Percentiles rank a stretch among this genome's conserved stretches.
These are phyloP conservation scores for Penicillium glabrum DNA, from an alignment of 2,329 filamentous ascomycete genomes.

Conservation along the genomic window DNA sequence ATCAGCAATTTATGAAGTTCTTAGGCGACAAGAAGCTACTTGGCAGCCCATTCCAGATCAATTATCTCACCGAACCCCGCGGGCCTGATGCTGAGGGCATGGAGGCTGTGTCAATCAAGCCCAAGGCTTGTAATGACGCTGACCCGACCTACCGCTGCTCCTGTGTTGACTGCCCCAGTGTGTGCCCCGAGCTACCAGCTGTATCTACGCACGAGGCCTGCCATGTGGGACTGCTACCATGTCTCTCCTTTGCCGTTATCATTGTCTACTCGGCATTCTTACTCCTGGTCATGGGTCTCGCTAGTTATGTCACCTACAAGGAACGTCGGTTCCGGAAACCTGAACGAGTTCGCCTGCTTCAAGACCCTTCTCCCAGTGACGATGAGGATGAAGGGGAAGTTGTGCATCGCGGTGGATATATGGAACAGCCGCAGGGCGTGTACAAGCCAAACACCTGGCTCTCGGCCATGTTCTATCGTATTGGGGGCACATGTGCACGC, in stretches of 20 bases:
- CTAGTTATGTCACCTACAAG: conserved; percentile 73
- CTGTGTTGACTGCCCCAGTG: conserved; percentile 85
- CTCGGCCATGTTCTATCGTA: conserved; percentile 73
- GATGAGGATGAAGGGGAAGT: conserved; percentile 92
- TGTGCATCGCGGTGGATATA: conserved; percentile 71
- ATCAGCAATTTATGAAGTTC: conserved; percentile 83
- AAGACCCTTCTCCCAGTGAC: conserved; percentile 80
- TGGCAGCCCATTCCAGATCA: conserved; percentile 97
- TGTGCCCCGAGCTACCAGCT: conserved; percentile 78
- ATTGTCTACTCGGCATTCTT: conserved; percentile 78
- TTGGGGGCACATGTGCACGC: conserved; percentile 77
- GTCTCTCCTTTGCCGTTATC: conserved; percentile 89
- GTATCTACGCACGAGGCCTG: conserved; percentile 71
- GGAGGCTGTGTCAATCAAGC: conserved; percentile 66
- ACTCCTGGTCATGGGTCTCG: conserved; percentile 64
- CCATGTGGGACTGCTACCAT: conserved; percentile 83
- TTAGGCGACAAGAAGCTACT: conserved; percentile 85
- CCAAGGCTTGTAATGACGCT: conserved; percentile 86
- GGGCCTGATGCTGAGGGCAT: conserved; percentile 67
- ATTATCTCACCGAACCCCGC: conserved; percentile 67
- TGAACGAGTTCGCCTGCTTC: conserved; percentile 80
- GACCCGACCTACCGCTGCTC: conserved; percentile 85
- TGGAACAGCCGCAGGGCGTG: conserved; percentile 73
- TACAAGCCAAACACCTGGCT: conserved; percentile 84
- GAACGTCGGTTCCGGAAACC: conserved; percentile 72